Conservation (phyloP, 176 grass and related monocot genomes). For the Rhynchospora tenuis region DNA sequence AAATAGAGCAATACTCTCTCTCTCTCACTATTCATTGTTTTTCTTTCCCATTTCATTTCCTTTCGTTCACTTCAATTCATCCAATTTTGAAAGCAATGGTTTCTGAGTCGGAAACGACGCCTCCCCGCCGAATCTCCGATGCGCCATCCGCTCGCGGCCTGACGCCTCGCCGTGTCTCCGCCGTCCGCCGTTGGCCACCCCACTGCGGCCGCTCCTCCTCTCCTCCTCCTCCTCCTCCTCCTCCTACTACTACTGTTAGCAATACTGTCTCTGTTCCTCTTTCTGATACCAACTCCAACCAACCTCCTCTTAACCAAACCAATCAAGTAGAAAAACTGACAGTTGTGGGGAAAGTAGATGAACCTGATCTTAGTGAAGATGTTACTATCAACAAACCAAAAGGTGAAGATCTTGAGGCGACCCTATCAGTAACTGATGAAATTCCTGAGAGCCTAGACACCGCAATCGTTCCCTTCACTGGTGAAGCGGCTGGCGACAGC, state of each 20-base stretch:
- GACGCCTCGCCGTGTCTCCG: neutral
- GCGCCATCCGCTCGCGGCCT: neutral
- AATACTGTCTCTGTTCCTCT: neutral
- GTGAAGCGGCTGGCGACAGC: neutral
- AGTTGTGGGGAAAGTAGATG: neutral
- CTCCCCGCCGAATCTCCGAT: neutral
- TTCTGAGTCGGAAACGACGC: neutral
- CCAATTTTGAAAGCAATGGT: no score
- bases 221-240: neutral
- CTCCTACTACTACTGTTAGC: neutral
- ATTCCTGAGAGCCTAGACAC: neutral
- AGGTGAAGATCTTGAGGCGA: neutral
- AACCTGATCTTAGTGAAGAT: no score
- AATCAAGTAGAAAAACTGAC: no score
- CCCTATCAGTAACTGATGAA: no score
- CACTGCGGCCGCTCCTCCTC: slow-evolving; percentile 32
- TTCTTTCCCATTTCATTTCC: no score
- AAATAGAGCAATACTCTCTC: no score
- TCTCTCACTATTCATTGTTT: no score
- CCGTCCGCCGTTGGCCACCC: slow-evolving; percentile 24
- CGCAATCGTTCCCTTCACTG: neutral
- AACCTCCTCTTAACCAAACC: no score
- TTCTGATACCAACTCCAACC: no score
- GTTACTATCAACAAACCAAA: no score
- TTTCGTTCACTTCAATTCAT: no score